Evolutionary conservation across 768 basidiomycete species (phyloP), one percentile per base, ranked within the genome.

Genomic region (Fibroporia radiculosa): DNA sequence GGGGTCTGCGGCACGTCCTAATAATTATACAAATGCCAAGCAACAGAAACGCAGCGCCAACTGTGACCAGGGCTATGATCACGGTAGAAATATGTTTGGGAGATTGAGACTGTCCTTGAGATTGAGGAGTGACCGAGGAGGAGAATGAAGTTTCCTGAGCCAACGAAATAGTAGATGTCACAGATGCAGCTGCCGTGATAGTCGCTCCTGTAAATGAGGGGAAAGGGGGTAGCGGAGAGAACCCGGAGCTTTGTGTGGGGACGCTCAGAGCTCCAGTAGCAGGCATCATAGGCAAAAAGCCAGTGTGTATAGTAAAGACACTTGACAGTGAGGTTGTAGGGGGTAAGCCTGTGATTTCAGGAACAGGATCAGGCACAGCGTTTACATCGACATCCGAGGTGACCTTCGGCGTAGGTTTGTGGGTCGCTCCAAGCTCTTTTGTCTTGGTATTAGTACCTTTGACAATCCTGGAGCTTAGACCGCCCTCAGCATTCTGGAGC

Each of bases 41-140:
- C 22, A 82, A 50, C 8, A 77, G 50, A 50, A 74, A 67, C 12
- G 66, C 67, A 44, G 70, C 67, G 4, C 80, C 73, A 35, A 82
- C 65, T 37, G 71, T 72, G 22, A 84, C 63, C 7, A 78, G 60
- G 20, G 75, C 66, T 47, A 82, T 73, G 19, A 73, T 58, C 4
- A 72, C 63, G 1, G 70, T 65, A 44, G 77, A 68, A 35, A 81
- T 51, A 48, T 68, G 70, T 33, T 67, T 61, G 37, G 41, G 37
- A 28, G 20, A 32, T 14, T 11, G 27, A 34, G 45, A 45, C 23
- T 20, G 12, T 26, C 24, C 5, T n/a, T 44, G 38, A 27, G 33
- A 35, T 34, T 45, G 26, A n/a, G 47, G 38, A 26, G 49, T 23
- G 28, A 32, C 24, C 38, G 42, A 39, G 18, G 57, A 26, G 22